phyloP scores from a whole-genome alignment of 441 rosid species.

The Populus hybrid region DNA sequence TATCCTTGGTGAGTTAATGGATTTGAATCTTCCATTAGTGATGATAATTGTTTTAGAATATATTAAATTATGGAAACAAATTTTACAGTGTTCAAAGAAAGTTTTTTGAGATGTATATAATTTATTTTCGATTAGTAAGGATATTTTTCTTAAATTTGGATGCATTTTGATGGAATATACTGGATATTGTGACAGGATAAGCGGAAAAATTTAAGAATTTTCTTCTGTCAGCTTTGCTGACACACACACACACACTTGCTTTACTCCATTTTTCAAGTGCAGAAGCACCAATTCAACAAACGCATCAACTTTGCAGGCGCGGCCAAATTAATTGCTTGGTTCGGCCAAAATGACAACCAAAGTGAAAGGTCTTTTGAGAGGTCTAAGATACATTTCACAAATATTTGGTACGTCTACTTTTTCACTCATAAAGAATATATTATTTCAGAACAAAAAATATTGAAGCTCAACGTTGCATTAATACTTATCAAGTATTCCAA shows the following conservation, averaged over 20 bases:
- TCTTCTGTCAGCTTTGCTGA: neutral
- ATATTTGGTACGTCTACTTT: constrained; percentile 49
- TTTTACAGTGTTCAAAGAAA: neutral
- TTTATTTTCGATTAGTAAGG: too few relatives aligned
- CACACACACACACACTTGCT: neutral
- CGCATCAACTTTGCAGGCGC: neutral
- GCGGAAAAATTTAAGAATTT: neutral
- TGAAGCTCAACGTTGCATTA: neutral
- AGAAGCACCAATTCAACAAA: neutral
- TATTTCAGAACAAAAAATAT: too few relatives aligned
- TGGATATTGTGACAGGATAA: neutral
- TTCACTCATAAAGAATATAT: neutral
- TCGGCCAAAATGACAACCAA: constrained; percentile 23
- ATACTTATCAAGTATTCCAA: neutral
- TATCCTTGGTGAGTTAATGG: neutral
- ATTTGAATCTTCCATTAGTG: neutral
- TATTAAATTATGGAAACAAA: neutral
- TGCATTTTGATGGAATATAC: neutral
- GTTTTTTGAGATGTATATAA: neutral
- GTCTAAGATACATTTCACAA: constrained; percentile 54
- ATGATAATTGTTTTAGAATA: neutral
- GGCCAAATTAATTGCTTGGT: constrained; percentile 1
- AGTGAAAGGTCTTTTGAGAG: constrained; percentile 62
- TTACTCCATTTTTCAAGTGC: neutral
- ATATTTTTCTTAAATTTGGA: neutral